Percentiles rank a stretch among this genome's conserved stretches.
These are phyloP conservation scores for Malus hybrid DNA, from an alignment of 331 rosid genomes.

Conservation along the genomic window DNA sequence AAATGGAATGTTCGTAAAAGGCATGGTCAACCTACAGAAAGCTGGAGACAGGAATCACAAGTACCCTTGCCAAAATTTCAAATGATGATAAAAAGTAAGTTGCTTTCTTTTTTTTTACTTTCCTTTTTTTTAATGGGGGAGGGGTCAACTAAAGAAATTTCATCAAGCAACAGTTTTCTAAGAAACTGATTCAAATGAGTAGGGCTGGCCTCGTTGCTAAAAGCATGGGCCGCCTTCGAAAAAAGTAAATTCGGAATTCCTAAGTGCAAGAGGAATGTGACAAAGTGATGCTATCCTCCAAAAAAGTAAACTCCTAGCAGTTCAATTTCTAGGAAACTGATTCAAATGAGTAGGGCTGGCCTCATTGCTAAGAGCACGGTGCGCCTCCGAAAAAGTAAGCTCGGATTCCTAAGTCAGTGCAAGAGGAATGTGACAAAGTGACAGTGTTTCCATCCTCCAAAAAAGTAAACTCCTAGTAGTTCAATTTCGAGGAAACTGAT, in stretches of 20 bases:
- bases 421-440: too few relatives aligned
- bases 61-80: slow-evolving; percentile 10
- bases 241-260: too few relatives aligned
- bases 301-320: neutral
- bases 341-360: neutral
- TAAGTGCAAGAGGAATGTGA: too few relatives aligned
- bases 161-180: neutral
- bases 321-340: neutral
- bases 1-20: slow-evolving; percentile 8
- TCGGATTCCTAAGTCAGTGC: slow-evolving; percentile 13
- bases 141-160: neutral
- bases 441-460: too few relatives aligned
- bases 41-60: slow-evolving; percentile 5
- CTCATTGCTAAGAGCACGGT: neutral
- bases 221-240: too few relatives aligned
- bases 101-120: neutral
- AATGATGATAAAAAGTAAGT: slow-evolving; percentile 18
- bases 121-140: neutral
- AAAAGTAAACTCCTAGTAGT: neutral
- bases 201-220: too few relatives aligned
- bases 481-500: slow-evolving; percentile 1
- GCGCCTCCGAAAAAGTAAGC: slow-evolving; percentile 5
- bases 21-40: slow-evolving; percentile 15
- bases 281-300: too few relatives aligned
- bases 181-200: too few relatives aligned